These are phyloP conservation scores for Colletotrichum tropicale DNA, from an alignment of 2,329 filamentous ascomycete genomes.

Conservation along the genomic window DNA sequence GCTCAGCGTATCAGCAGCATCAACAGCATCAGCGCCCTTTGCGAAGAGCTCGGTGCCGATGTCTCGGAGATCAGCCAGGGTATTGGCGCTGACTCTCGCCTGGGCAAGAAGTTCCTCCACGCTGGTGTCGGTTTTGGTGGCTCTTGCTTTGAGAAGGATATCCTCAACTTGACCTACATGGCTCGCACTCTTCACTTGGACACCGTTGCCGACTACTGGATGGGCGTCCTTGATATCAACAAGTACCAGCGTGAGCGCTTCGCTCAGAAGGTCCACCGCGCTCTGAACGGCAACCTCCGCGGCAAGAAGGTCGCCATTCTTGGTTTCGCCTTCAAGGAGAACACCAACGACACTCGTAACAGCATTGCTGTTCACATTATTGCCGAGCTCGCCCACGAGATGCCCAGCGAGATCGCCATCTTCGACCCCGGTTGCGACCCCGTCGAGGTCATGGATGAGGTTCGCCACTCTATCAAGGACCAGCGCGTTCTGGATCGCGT, in stretches of 20 bases:
- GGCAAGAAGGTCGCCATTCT: constrained; percentile 76
- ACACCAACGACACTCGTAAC: constrained; percentile 77
- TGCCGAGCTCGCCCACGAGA: constrained; percentile 67
- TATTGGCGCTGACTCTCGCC: constrained; percentile 72
- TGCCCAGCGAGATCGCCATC: constrained; percentile 66
- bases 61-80: constrained; percentile 73
- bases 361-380: constrained; percentile 73
- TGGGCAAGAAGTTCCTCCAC: constrained; percentile 76
- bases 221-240: constrained; percentile 76
- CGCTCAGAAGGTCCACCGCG: constrained; percentile 66
- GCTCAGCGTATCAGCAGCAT: constrained; percentile 83
- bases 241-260: constrained; percentile 76
- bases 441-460: constrained; percentile 54
- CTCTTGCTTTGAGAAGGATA: constrained; percentile 83
- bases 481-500: constrained; percentile 62
- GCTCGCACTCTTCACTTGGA: constrained; percentile 71
- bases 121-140: constrained; percentile 80
- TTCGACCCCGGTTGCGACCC: constrained; percentile 70
- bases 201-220: constrained; percentile 79
- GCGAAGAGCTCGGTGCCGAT: constrained; percentile 76
- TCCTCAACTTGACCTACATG: constrained; percentile 75
- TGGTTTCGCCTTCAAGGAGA: constrained; percentile 81
- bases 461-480: constrained; percentile 51
- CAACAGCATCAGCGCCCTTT: constrained; percentile 81
- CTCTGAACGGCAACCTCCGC: constrained; percentile 70